Conservation (phyloP, 495 filamentous ascomycete species). For the Hapsidospora chrysogenum region DNA sequence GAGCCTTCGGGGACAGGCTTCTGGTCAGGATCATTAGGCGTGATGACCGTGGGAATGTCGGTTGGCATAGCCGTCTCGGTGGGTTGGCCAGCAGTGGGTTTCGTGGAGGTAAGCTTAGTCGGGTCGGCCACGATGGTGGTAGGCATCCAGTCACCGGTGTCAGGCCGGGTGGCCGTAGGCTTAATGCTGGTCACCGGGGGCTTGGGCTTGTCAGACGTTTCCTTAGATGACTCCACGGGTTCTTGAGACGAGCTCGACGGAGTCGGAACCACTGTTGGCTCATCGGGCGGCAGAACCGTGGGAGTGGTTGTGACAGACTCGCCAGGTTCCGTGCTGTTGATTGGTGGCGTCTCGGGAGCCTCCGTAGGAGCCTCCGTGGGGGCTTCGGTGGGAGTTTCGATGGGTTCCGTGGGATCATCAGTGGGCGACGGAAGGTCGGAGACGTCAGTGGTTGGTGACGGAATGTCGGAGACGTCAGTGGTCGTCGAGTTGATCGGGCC, state of each 20-base stretch:
- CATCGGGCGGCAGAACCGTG: not conserved
- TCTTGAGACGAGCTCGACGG: not conserved
- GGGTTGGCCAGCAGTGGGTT: constrained; percentile 8
- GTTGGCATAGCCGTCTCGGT: constrained; percentile 35
- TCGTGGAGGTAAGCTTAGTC: constrained; percentile 13
- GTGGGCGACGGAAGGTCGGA: constrained; percentile 7
- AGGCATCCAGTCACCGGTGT: constrained; percentile 23
- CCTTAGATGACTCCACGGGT: not conserved
- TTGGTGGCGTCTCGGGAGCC: not conserved
- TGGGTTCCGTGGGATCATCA: not conserved
- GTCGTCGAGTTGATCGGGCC: constrained; percentile 3
- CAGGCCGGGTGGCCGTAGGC: constrained; percentile 20
- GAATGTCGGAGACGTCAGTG: not conserved
- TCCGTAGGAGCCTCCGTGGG: not conserved
- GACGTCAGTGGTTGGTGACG: too few relatives aligned
- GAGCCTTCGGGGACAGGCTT: constrained; percentile 38
- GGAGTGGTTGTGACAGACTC: not conserved
- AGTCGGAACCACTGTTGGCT: not conserved
- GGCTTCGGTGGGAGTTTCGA: not conserved
- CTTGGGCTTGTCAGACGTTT: not conserved
- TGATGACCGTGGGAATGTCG: constrained; percentile 56
- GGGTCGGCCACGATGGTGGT: constrained; percentile 25
- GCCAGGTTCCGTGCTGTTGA: constrained; percentile 1
- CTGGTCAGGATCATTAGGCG: constrained; percentile 26
- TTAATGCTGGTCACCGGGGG: constrained; percentile 16